Base-by-base conservation (phyloP, 2,329 filamentous ascomycete genomes). In the Cyphellophora attinorum region DNA sequence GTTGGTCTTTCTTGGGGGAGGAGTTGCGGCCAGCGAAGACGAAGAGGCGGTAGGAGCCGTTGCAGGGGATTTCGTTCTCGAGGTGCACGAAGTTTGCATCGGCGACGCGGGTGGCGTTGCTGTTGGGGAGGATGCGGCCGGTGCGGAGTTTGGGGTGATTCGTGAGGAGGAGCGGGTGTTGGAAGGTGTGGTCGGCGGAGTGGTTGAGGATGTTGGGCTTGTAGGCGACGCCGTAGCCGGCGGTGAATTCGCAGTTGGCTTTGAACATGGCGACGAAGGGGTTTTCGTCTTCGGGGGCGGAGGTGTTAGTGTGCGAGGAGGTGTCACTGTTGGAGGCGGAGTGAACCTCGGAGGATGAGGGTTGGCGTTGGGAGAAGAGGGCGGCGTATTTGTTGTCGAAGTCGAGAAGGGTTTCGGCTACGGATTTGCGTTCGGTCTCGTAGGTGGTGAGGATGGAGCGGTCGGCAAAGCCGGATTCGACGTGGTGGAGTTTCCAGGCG, bases 401-500 rank as follows among this genome's bases (percentile, higher is more conserved):
- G 54, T 81, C 70, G 10, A 95, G 69, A 1, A 95, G 72, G 8
- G 75, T 82, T 59, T 94, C 82, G 4, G 89, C 89, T 27, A 93
- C 80, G 37, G 81, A 70, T 55, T 84, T 88, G 38, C 88, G 79
- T 60, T 95, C 88, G 2, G 72, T 69, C 61, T 95, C 85, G 56
- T 95, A 96, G 0, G 88, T 91, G 42, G 78, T 74, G 33, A 96
- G 71, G 12, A 91, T 68, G 3, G 74, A 73, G 41, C 83, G 79
- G 18, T 77, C 63, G 1, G 85, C 84, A 47, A 93, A 84, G 10
- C 85, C 85, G 16, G 72, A 70, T 55, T 94, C 86, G 6, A 95
- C 89, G 21, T 83, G 78, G 54, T 94, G 88, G 33, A 95, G 83
- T 65, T 96, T 96, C 88, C 88, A 96, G 5, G 88, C 88, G 27